A percentile compares a stretch with the other conserved stretches of the same genome.
phyloP scores from a whole-genome alignment of 2,329 filamentous ascomycete species.

The Sporothrix pseudoabietina region DNA sequence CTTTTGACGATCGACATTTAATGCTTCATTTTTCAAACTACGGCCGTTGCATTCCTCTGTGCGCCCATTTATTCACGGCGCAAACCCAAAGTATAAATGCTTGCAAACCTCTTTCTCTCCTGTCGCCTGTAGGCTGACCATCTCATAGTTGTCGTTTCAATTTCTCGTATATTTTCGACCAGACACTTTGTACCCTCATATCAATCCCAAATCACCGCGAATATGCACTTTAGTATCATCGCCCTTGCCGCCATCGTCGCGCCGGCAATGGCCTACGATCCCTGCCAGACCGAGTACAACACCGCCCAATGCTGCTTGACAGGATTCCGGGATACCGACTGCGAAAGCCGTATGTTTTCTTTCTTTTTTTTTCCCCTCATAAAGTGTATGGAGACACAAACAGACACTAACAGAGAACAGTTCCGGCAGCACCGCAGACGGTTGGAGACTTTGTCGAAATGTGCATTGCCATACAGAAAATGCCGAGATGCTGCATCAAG shows the following conservation, averaged over 20 bases:
- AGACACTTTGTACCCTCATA: background rate
- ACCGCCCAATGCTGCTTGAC: background rate
- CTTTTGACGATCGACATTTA: background rate
- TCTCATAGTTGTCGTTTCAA: background rate
- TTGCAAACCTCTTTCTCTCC: background rate
- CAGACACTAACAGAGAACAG: background rate
- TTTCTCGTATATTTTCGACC: background rate
- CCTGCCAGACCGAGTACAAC: background rate
- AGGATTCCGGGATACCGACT: background rate
- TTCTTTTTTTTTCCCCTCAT: too few relatives aligned
- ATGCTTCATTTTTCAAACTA: background rate
- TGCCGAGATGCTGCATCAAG: background rate
- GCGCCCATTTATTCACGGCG: too few relatives aligned
- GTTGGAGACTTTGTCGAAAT: background rate
- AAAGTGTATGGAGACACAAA: background rate
- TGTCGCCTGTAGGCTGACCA: background rate
- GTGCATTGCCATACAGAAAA: background rate
- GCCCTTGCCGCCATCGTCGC: conserved; percentile 4
- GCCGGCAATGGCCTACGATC: background rate
- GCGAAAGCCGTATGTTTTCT: background rate
- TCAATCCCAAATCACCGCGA: conserved; percentile 11
- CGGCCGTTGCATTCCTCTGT: background rate
- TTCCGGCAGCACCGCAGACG: background rate
- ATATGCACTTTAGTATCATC: conserved; percentile 22
- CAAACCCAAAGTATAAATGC: background rate